Evolutionary conservation across 768 basidiomycete genomes (phyloP).

Genomic region (Terana coerulea): DNA sequence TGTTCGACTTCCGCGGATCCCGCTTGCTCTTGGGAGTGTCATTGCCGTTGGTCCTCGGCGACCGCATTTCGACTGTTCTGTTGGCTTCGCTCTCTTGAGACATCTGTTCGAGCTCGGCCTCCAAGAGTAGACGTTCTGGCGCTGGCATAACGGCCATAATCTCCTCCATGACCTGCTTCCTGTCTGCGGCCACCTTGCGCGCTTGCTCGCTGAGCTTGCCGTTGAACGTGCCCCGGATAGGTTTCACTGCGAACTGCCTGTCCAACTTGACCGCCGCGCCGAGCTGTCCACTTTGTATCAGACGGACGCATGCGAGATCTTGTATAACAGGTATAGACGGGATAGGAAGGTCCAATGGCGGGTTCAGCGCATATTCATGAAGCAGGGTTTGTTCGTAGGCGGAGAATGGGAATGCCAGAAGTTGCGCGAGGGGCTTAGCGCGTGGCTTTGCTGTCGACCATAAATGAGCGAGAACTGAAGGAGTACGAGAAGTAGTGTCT

Average conservation of each 20-base stretch:
- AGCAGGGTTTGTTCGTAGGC: constrained; percentile 59
- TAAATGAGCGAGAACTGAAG: not conserved
- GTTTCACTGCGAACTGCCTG: constrained; percentile 43
- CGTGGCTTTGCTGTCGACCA: constrained; percentile 51
- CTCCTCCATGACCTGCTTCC: constrained; percentile 68
- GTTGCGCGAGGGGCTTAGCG: constrained; percentile 50
- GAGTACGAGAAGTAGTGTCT: constrained; percentile 28
- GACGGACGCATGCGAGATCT: constrained; percentile 75
- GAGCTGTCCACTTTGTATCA: constrained; percentile 69
- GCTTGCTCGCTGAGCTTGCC: constrained; percentile 11
- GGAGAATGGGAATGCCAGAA: constrained; percentile 65
- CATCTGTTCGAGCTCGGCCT: constrained; percentile 48
- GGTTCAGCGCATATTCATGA: constrained; percentile 53
- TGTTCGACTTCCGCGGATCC: not conserved
- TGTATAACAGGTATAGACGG: constrained; percentile 57
- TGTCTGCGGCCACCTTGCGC: constrained; percentile 41
- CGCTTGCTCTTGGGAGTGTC: constrained; percentile 2
- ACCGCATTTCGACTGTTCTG: not conserved
- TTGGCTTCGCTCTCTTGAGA: not conserved
- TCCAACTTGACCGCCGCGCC: constrained; percentile 75
- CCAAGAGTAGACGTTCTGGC: constrained; percentile 60
- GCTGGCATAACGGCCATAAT: constrained; percentile 59
- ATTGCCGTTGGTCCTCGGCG: constrained; percentile 18
- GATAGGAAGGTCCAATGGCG: constrained; percentile 43
- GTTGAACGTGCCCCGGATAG: constrained; percentile 26